Evolutionary conservation across 2,329 filamentous ascomycete genomes (phyloP).

Genomic region (Fusarium sp.): DNA sequence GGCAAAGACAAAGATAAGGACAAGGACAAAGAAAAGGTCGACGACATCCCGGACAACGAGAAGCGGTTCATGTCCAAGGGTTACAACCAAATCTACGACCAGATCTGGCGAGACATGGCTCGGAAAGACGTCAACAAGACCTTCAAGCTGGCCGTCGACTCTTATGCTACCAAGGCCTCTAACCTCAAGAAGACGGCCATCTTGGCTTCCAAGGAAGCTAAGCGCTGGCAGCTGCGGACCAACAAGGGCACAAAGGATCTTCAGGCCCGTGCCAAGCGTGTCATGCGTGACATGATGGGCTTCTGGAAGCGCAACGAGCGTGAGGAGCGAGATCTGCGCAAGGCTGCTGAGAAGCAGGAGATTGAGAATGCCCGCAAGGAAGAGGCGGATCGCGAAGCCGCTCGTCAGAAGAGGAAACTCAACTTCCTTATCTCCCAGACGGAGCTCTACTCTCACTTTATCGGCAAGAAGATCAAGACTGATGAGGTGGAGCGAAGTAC

Average conservation of each 20-base stretch:
- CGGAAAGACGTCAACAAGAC: slow-evolving; percentile 96
- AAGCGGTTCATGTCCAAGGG: slow-evolving; percentile 88
- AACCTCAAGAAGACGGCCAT: slow-evolving; percentile 98
- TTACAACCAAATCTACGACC: slow-evolving; percentile 97
- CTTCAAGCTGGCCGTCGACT: slow-evolving; percentile 88
- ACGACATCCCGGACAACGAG: slow-evolving; percentile 69
- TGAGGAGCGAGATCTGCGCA: slow-evolving; percentile 94
- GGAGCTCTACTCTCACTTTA: slow-evolving; percentile 98
- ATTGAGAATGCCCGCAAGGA: slow-evolving; percentile 97
- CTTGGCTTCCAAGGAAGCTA: slow-evolving; percentile 95
- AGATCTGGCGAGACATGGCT: slow-evolving; percentile 96
- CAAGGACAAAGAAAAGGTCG: slow-evolving; percentile 68
- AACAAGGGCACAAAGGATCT: slow-evolving; percentile 99
- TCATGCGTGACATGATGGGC: slow-evolving; percentile 99
- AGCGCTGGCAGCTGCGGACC: slow-evolving; percentile 95
- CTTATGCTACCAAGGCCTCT: slow-evolving; percentile 88
- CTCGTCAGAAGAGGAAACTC: slow-evolving; percentile 97
- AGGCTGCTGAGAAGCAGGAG: slow-evolving; percentile 95
- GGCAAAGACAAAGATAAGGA: slow-evolving; percentile 62
- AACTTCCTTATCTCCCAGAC: slow-evolving; percentile 99
- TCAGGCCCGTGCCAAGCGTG: slow-evolving; percentile 95
- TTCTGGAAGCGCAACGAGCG: slow-evolving; percentile 99
- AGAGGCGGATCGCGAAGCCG: slow-evolving; percentile 97
- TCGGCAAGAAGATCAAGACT: slow-evolving; percentile 99
- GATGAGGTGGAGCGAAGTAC: slow-evolving; percentile 94